Conservation (phyloP, 495 filamentous ascomycete genomes). For the Trichoderma reesei region DNA sequence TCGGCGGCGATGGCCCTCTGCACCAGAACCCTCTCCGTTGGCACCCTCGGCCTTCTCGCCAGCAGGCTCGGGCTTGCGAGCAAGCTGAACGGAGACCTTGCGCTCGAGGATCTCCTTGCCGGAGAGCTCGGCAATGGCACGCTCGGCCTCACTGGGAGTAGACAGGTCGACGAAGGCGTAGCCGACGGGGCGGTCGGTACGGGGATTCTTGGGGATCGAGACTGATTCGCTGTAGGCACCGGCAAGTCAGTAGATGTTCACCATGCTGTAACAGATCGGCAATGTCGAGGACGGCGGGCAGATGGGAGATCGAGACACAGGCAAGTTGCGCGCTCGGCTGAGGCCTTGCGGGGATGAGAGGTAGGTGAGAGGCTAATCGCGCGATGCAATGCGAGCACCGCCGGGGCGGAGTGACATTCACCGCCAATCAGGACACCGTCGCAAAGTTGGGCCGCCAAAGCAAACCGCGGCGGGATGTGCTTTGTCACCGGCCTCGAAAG, state of each 20-base stretch:
- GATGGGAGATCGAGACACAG: slow-evolving; percentile 2
- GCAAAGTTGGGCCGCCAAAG: slow-evolving; percentile 1
- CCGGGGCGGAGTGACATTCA: slow-evolving; percentile 6
- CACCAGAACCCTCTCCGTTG: slow-evolving; percentile 55
- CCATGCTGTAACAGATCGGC: not conserved
- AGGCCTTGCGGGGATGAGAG: not conserved
- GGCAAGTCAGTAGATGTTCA: not conserved
- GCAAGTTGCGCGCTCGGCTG: not conserved
- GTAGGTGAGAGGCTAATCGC: not conserved
- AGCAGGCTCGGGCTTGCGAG: slow-evolving; percentile 87
- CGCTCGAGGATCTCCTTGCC: slow-evolving; percentile 94
- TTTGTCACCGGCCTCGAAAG: not conserved
- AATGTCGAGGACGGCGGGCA: too few relatives aligned
- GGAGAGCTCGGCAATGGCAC: slow-evolving; percentile 86
- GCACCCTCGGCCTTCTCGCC: slow-evolving; percentile 65
- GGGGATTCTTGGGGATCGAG: slow-evolving; percentile 98
- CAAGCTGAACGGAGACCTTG: slow-evolving; percentile 97
- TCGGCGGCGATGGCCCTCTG: slow-evolving; percentile 69
- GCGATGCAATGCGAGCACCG: not conserved
- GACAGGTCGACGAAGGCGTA: slow-evolving; percentile 98
- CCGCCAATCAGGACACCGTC: slow-evolving; percentile 8
- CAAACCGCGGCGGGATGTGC: not conserved
- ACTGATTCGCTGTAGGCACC: slow-evolving; percentile 75
- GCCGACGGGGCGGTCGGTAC: slow-evolving; percentile 93
- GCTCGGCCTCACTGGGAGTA: slow-evolving; percentile 85